Conservation (phyloP, 108 stramenopile genomes). For the Conticribra weissflogii region DNA sequence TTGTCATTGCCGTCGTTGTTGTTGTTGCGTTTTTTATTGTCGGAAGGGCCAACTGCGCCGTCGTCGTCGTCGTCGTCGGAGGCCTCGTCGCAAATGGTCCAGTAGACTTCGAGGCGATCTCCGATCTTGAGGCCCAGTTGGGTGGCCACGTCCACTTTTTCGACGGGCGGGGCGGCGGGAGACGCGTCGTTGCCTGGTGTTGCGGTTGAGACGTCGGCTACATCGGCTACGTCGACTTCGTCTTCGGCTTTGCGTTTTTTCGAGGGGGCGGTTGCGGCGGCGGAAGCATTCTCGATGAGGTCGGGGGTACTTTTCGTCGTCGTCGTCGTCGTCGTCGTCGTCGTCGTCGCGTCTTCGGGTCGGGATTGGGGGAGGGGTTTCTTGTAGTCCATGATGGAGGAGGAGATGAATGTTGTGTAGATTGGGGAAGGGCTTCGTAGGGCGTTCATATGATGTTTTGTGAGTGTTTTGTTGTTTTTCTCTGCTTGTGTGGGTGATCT, state of each 20-base stretch:
- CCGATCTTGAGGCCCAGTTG: slow-evolving; percentile 11
- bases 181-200: neutral
- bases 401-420: no score
- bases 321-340: no score
- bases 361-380: no score
- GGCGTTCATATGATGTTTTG: no score
- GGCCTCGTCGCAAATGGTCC: slow-evolving; percentile 21
- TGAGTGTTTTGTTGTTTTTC: no score
- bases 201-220: neutral
- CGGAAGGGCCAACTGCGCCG: neutral
- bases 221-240: no score
- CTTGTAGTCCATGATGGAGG: no score
- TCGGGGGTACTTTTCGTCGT: slow-evolving; percentile 1
- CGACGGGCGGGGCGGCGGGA: neutral
- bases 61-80: neutral
- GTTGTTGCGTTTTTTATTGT: neutral
- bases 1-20: slow-evolving; percentile 11
- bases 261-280: slow-evolving; percentile 6
- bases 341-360: no score
- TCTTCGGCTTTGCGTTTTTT: slow-evolving; percentile 6
- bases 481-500: no score
- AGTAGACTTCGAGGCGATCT: slow-evolving; percentile 42
- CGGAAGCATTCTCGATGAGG: neutral
- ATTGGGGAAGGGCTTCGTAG: no score
- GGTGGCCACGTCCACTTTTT: slow-evolving; percentile 25